Base-by-base conservation (phyloP, 495 filamentous ascomycete genomes). In the Aspergillus ostianus region DNA sequence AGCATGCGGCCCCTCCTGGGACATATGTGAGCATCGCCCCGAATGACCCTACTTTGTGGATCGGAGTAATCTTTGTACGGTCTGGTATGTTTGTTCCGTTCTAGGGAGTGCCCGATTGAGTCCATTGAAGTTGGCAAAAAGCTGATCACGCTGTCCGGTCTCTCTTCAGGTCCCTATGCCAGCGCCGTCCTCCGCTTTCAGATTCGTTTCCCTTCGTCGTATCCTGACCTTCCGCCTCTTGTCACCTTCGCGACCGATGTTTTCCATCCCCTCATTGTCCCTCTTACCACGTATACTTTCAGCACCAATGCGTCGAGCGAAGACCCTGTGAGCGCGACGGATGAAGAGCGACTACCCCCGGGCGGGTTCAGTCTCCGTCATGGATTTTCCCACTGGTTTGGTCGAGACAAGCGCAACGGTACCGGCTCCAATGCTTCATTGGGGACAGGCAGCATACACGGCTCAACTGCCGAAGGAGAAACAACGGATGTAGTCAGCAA, bases 221-320 rank as follows among this genome's bases (percentile, higher is more conserved):
- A 96, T 68, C 94, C 94, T 5, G 73, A 79, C 32, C 74, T 88
- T 8, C 90, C 94, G 46, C 94, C 94, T 6, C 78, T 91, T 5
- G 85, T 98, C 51, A 93, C 86, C 46, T 96, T 98, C 70, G 79
- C 84, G 27, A 94, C 89, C 47, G 93, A 97, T 64, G 86, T 97
- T 54, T 98, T 97, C 71, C 93, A 98, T 73, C 94, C 93, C 13
- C 81, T 98, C 26, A 86, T 98, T 66, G 89, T 92, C 3, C 91
- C 93, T 19, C 80, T 93, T 15, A 96, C 91, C 6, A 95, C 91
- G 3, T 91, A 95, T 72, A 93, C 91, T 59, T 94, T 93, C 76
- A 88, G 90, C 50, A 91, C 90, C 21, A 84, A 87, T 59, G 82
- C 87, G 6, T 79, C 87, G 30, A 85, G 76, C 26, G 77, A 79